Base-by-base conservation (phyloP, 176 grass and related monocot genomes). In the Rhipidocladum racemiflorum region DNA sequence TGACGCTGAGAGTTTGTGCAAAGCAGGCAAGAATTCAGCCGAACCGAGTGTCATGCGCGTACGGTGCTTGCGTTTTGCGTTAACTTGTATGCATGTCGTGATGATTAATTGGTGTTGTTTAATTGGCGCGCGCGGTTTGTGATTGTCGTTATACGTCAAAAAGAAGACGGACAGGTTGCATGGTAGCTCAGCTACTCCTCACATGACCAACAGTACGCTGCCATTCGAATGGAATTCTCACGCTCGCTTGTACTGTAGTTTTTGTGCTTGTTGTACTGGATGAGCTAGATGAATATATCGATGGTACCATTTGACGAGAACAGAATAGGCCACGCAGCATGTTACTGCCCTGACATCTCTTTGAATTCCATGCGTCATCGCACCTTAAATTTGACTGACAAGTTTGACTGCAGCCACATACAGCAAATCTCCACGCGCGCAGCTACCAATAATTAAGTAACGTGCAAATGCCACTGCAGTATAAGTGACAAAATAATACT, bases 311-410 rank as follows among this genome's bases (percentile, higher is more conserved):
- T 79, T 78, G 65, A 51, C 65, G 55, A 43, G 1, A 15, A 0
- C 55, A 27, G 53, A 65, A 35, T 42, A 63, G 28, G 55, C 49
- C 64, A 65, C 18, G 23, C 3, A n/a, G 54, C 84, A 83, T 79
- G 79, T 87, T 83, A 59, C 73, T 45, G 24, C 18, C 79, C 84
- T 86, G 84, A 79, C 79, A 90, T 24, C 50, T 68, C 79, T 74
- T 90, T 90, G 84, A 90, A 83, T 74, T 78, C 69, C 74, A 83
- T 79, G 88, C 73, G 24, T 3, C 67, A 78, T 86, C 88, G 42
- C 64, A 50, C 74, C 48, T 68, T 74, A 59, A 79, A 79, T 61
- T 68, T 51, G 6, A 67, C 74, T 86, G 84, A 83, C 88, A 90
- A 5, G 74, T 79, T 83, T 79, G 84, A 86, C 84, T 21, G 73